phyloP scores from a whole-genome alignment of 192 early-diverging fungal species.

The Coemansia sp. region DNA sequence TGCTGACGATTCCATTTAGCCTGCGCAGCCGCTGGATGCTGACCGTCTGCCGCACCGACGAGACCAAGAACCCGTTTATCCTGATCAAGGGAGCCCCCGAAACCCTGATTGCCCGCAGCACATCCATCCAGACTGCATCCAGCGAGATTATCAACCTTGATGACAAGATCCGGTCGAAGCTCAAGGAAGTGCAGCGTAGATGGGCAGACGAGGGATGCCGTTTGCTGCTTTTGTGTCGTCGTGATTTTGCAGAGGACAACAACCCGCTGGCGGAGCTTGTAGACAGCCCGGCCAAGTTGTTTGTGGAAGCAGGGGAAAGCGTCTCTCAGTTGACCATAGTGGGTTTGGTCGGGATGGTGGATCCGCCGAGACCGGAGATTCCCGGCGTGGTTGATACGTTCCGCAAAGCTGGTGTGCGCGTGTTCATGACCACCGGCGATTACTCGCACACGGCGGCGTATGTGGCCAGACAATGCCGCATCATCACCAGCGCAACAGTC shows the following conservation, averaged over 20 bases:
- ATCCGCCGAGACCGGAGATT: slow-evolving; percentile 82
- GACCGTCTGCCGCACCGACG: slow-evolving; percentile 34
- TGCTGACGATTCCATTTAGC: slow-evolving; percentile 70
- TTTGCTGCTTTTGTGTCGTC: slow-evolving; percentile 56
- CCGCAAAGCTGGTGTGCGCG: slow-evolving; percentile 66
- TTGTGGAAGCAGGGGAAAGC: slow-evolving; percentile 26
- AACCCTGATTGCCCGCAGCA: slow-evolving; percentile 61
- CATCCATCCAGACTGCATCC: slow-evolving; percentile 39
- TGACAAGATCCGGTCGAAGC: slow-evolving; percentile 20
- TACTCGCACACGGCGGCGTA: slow-evolving; percentile 74
- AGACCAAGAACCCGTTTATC: slow-evolving; percentile 34
- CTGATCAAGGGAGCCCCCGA: slow-evolving; percentile 85
- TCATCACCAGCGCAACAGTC: slow-evolving; percentile 57
- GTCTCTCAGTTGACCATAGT: slow-evolving; percentile 63
- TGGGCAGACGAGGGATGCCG: slow-evolving; percentile 65
- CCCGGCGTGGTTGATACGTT: slow-evolving; percentile 61
- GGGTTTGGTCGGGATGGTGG: slow-evolving; percentile 77
- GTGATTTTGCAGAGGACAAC: slow-evolving; percentile 18
- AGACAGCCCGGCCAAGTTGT: slow-evolving; percentile 32
- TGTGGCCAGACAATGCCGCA: slow-evolving; percentile 76
- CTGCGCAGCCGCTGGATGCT: slow-evolving; percentile 76
- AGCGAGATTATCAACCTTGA: slow-evolving; percentile 49
- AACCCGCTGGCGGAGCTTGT: slow-evolving; percentile 54
- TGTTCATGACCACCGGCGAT: slow-evolving; percentile 90
- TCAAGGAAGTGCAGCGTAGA: slow-evolving; percentile 48